Base-by-base conservation (phyloP, 345 rosid genomes). In the Brassica cretica region DNA sequence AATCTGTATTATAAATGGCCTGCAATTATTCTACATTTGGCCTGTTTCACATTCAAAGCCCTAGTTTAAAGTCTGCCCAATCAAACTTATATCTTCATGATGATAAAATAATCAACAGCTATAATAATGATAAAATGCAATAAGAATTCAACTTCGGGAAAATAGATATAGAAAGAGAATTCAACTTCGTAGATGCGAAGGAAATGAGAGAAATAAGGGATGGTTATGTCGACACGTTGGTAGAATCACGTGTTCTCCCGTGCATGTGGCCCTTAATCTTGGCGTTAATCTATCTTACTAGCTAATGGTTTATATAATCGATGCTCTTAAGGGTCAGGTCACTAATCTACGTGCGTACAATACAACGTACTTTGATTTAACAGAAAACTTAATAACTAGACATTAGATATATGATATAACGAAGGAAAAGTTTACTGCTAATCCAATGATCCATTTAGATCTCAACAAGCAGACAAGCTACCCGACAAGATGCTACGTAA, bases 221-320 rank as follows among this genome's bases (percentile, higher is more conserved):
- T 15, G 64, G 21, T 66, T 49, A 37, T 24, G 66, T 64, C 19
- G 78, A 73, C 82, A 79, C 82, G 82, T 74, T 19, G 7, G 60
- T 53, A 25, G 16, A 35, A 68, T 46, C 78, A 79, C 66, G 78
- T 79, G 56, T 68, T 67, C 44, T 62, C 37, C 61, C 82, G 39
- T 62, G 74, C 74, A 66, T 79, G 66, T 74, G 77, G 75, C 82
- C 82, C 78, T 73, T 79, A 73, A 79, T 35, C 74, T 79, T 79
- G 78, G 77, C 81, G 74, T 25, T 61, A 78, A 73, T 73, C 77
- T 66, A 59, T 78, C 68, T 39, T 71, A 55, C n/a, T 64, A 64
- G 5, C 44, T 33, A 33, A 64, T 64, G 55, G 76, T 37, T 77
- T 77, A 71, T 29, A 37, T 27, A 39, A 77, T 55, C 67, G 63